Evolutionary conservation across 108 stramenopile species (phyloP).

Genomic region (Nitzschia palea): DNA sequence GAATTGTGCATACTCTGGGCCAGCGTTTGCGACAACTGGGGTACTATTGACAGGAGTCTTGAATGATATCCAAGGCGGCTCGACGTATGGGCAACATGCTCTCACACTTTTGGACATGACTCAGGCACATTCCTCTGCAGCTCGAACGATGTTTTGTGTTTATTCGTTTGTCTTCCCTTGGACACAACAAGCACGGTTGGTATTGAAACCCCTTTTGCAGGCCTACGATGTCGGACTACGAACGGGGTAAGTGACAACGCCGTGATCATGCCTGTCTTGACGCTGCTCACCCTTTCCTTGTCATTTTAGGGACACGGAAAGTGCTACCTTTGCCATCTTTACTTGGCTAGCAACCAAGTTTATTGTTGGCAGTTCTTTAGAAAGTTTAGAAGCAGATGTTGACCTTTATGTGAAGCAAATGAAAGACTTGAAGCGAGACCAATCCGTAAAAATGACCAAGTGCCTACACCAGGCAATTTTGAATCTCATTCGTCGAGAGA

Average conservation of each 20-base stretch:
- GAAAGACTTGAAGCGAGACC: constrained; percentile 14
- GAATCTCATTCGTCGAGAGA: constrained; percentile 11
- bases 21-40: background rate
- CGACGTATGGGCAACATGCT: constrained; percentile 1
- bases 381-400: background rate
- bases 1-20: constrained; percentile 5
- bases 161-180: constrained; percentile 13
- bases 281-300: background rate
- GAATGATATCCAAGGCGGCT: constrained; percentile 7
- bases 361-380: background rate
- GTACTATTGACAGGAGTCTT: background rate
- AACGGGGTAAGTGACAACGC: constrained; percentile 18
- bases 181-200: constrained; percentile 3
- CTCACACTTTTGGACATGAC: background rate
- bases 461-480: background rate
- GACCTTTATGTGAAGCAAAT: background rate
- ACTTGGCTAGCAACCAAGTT: background rate
- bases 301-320: constrained; percentile 19
- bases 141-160: background rate
- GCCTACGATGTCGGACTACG: constrained; percentile 22
- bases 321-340: constrained; percentile 3
- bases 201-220: constrained; percentile 14
- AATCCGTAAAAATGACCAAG: background rate
- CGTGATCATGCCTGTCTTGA: background rate
- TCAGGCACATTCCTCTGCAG: background rate